phyloP scores from a whole-genome alignment of 116 monocot genomes.

The Zostera marina region DNA sequence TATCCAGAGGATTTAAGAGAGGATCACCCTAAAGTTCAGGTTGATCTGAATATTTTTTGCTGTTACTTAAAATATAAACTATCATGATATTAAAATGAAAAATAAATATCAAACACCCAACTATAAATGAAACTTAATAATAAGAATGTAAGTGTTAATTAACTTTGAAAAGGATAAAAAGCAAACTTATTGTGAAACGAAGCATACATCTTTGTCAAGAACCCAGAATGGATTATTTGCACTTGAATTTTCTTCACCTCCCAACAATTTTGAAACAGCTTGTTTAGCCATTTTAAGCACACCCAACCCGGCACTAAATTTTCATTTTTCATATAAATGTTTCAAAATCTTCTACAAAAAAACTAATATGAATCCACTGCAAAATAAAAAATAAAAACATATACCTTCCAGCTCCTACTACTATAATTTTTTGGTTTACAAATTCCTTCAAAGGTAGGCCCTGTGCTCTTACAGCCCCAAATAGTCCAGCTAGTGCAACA shows the following conservation, averaged over 20 bases:
- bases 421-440: constrained; percentile 89
- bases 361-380: background rate
- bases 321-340: constrained; percentile 10
- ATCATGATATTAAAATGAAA: background rate
- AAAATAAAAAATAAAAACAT: constrained; percentile 1
- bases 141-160: background rate
- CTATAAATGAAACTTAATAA: background rate
- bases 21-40: too few species aligned
- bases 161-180: background rate
- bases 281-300: constrained; percentile 90
- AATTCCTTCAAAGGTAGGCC: constrained; percentile 68
- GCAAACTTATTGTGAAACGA: constrained; percentile 2
- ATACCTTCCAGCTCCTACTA: constrained; percentile 98
- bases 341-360: background rate
- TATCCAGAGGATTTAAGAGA: too few species aligned
- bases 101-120: background rate
- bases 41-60: too few species aligned
- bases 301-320: constrained; percentile 92
- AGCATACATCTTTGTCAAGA: constrained; percentile 82
- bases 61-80: too few species aligned
- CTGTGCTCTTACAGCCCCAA: constrained; percentile 90
- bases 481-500: constrained; percentile 91
- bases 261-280: constrained; percentile 46
- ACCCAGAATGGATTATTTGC: constrained; percentile 70
- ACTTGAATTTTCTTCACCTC: constrained; percentile 20